Percentiles rank a stretch among this genome's conserved stretches.
phyloP scores from a whole-genome alignment of 805 yeast species.

The Cyberlindnera misumaiensis region DNA sequence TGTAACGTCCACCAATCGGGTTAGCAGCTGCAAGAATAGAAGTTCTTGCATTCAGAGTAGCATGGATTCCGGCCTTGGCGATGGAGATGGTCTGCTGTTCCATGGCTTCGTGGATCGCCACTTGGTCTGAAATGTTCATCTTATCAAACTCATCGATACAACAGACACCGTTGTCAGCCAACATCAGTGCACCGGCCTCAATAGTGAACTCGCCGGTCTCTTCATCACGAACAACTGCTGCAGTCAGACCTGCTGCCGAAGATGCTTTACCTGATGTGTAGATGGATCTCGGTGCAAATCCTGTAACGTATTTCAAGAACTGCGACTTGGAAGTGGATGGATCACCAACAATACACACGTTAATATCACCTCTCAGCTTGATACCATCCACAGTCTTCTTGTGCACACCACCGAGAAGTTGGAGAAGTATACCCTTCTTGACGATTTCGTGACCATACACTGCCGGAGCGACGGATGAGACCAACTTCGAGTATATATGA shows the following conservation, averaged over 20 bases:
- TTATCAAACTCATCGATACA: conserved; percentile 98
- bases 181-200: conserved; percentile 97
- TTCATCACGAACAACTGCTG: conserved; percentile 95
- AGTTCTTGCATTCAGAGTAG: conserved; percentile 93
- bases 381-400: conserved; percentile 91
- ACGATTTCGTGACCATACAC: conserved; percentile 94
- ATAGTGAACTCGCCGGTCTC: conserved; percentile 96
- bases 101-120: conserved; percentile 99
- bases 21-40: conserved; percentile 98
- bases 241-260: conserved; percentile 97
- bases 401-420: conserved; percentile 92
- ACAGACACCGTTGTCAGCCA: conserved; percentile 97
- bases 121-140: conserved; percentile 94
- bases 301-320: conserved; percentile 85
- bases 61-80: conserved; percentile 98
- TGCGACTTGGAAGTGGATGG: conserved; percentile 97
- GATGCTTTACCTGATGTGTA: conserved; percentile 98
- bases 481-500: conserved; percentile 76
- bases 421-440: conserved; percentile 85
- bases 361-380: conserved; percentile 92
- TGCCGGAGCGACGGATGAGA: conserved; percentile 88
- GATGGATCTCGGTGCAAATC: conserved; percentile 88
- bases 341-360: conserved; percentile 94
- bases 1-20: conserved; percentile 95
- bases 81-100: conserved; percentile 98